phyloP scores from a whole-genome alignment of 1,139 yeast species.

The Debaryomyces singareniensis region DNA sequence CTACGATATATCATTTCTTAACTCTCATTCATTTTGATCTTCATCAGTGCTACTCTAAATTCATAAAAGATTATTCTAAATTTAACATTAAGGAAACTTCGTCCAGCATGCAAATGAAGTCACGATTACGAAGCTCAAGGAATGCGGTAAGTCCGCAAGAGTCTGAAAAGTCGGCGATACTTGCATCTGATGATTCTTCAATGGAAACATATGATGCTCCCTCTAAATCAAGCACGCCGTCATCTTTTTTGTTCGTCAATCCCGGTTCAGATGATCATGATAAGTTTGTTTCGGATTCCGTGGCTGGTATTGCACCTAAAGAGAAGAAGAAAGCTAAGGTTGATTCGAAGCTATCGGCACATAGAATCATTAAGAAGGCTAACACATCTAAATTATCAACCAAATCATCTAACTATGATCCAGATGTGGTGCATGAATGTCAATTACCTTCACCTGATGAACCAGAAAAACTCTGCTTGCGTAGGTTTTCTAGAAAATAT shows the following conservation, averaged over 20 bases:
- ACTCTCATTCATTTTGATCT: slow-evolving; percentile 33
- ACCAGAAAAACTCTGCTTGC: slow-evolving; percentile 57
- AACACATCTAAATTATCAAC: slow-evolving; percentile 19
- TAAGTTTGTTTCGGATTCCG: slow-evolving; percentile 18
- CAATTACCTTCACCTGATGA: slow-evolving; percentile 43
- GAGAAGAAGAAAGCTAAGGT: slow-evolving; percentile 19
- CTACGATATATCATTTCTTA: slow-evolving; percentile 38
- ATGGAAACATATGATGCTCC: slow-evolving; percentile 4
- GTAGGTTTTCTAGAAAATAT: slow-evolving; percentile 87
- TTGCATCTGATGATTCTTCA: slow-evolving; percentile 9
- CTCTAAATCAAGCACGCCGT: slow-evolving; percentile 10
- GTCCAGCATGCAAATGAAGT: slow-evolving; percentile 10
- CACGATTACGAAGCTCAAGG: slow-evolving; percentile 10
- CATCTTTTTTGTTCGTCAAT: slow-evolving; percentile 12
- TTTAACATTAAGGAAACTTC: slow-evolving; percentile 17
- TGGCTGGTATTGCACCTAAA: slow-evolving; percentile 15
- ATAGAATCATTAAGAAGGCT: slow-evolving; percentile 20
- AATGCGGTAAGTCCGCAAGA: slow-evolving; percentile 3
- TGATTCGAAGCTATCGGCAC: slow-evolving; percentile 26
- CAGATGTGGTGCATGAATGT: slow-evolving; percentile 45
- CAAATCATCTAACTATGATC: slow-evolving; percentile 42
- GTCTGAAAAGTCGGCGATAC: slow-evolving; percentile 4
- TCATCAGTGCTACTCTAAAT: slow-evolving; percentile 32
- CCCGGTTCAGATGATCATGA: slow-evolving; percentile 21
- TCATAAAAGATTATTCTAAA: slow-evolving; percentile 28